Evolutionary conservation across 495 filamentous ascomycete species (phyloP), one percentile per base, ranked within the genome.

Genomic region (Parathielavia hyrcaniae): DNA sequence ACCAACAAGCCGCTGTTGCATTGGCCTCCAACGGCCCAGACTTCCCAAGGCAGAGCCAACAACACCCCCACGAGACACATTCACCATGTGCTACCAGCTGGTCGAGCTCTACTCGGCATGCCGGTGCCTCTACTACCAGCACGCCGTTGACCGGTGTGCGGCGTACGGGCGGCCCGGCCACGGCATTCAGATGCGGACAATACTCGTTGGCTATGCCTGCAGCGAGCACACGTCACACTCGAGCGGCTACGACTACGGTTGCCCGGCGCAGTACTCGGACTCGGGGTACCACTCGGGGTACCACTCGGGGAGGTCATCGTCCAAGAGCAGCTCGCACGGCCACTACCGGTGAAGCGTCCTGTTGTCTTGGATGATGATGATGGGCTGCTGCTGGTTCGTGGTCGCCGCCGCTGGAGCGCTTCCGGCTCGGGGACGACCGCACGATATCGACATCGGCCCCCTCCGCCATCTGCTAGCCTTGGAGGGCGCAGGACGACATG

Each of bases 41-140:
- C 6, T 6, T 30, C 26, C 6, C 34, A 22, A 40, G 39, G 16
- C 46, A 61, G 34, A 57, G 17, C 8, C 17, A 35, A 10, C 47
- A 53, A n/a, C n/a, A n/a, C n/a, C 11, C 40, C n/a, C 43, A 39
- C 13, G 34, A 41, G 34, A 39, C 32, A 30, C 5, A 41, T 48
- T 52, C 66, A 64, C 10, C 58, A 91, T 91, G 88, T 91, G 88
- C 71, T 86, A 85, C 68, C 82, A 86, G 68, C 67, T 91, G 61
- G 75, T 87, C 60, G 88, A 91, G 69, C 83, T 85, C 38, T 93
- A 87, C 76, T 84, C 89, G 13, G 89, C 84, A 55, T 95, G 89
- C 82, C 77, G 83, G 58, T 95, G 89, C 71, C 75, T 89, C 66
- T 93, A 93, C 79, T 88, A 89, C 78, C 78, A 84, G 59, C 90